Evolutionary conservation across 371 early-diverging fungal species (phyloP), one percentile per base, ranked within the genome.

Genomic region (Mortierella sp.): DNA sequence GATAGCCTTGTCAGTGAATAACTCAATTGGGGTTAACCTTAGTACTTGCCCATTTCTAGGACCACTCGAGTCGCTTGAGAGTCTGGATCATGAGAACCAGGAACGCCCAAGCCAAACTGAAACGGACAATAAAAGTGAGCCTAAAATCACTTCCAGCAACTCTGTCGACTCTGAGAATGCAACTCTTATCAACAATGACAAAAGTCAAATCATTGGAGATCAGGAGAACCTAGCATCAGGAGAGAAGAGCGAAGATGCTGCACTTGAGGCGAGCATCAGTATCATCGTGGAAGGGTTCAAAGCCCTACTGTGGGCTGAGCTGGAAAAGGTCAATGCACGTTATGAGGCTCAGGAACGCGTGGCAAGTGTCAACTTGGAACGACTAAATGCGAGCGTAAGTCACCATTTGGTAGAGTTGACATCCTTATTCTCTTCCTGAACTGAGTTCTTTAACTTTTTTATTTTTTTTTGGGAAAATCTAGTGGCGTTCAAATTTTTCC

Each of bases 241-340:
- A 35, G 49, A 55, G 28, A 55, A 13, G 23, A 42, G n/a, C 26
- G 35, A 4, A 40, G 65, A 69, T 43, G 47, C 64, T 13, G 29
- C 71, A 35, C 60, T 58, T 3, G 69, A 72, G 49, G 73, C 75
- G 9, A 66, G 31, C 17, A 28, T 76, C 26, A 74, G 72, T 3
- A 29, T 23, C 42, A 62, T 81, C 32, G 68, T 69, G 5, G 81
- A 83, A 7, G 83, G 83, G 0, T 85, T 85, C 68, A 76, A 68
- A 54, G 66, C 69, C 1, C 53, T 83, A 5, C 55, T 89, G 23
- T 58, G 83, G 68, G 73, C 74, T 29, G 89, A 90, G 64, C 66
- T 86, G 45, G 83, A 84, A 47, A 90, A 89, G 70, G 88, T 90
- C 60, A 83, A 89, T 72, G 75, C 66, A n/a, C 83, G 85, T 28